Conservation (phyloP, 306 rosid species). For the Inga oerstediana region DNA sequence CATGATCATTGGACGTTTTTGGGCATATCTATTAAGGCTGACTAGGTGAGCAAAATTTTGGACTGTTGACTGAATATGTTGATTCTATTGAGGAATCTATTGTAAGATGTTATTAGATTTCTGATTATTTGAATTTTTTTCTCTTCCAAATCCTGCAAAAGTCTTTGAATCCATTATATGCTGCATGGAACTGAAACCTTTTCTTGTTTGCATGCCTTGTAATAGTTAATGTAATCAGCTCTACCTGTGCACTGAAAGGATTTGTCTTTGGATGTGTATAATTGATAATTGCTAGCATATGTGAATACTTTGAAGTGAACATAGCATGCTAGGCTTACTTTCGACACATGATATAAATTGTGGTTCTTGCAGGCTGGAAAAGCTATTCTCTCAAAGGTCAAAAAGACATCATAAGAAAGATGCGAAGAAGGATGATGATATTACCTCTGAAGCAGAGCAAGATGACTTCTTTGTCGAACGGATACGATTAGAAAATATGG, state of each 20-base stretch:
- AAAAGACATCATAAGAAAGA: constrained; percentile 39
- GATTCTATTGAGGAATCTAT: background rate
- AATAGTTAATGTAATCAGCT: background rate
- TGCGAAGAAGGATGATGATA: constrained; percentile 54
- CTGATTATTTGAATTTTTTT: constrained; percentile 4
- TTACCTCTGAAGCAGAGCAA: constrained; percentile 36
- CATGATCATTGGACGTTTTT: constrained; percentile 70
- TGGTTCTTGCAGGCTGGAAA: constrained; percentile 63
- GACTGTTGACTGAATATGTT: background rate
- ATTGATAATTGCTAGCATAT: background rate
- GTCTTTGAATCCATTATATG: background rate
- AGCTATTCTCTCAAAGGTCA: constrained; percentile 40
- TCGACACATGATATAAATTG: background rate
- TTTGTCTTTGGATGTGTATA: background rate
- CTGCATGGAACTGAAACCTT: background rate
- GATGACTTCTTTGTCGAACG: constrained; percentile 65
- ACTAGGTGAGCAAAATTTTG: constrained; percentile 47
- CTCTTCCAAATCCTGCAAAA: background rate
- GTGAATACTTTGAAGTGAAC: background rate
- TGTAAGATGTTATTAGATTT: background rate
- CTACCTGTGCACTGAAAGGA: background rate
- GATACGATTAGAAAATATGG: constrained; percentile 78
- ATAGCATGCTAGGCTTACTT: constrained; percentile 6
- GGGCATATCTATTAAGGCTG: constrained; percentile 63
- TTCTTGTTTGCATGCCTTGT: constrained; percentile 4